phyloP scores from a whole-genome alignment of 2,329 filamentous ascomycete genomes.

The Scedosporium aurantiacum region DNA sequence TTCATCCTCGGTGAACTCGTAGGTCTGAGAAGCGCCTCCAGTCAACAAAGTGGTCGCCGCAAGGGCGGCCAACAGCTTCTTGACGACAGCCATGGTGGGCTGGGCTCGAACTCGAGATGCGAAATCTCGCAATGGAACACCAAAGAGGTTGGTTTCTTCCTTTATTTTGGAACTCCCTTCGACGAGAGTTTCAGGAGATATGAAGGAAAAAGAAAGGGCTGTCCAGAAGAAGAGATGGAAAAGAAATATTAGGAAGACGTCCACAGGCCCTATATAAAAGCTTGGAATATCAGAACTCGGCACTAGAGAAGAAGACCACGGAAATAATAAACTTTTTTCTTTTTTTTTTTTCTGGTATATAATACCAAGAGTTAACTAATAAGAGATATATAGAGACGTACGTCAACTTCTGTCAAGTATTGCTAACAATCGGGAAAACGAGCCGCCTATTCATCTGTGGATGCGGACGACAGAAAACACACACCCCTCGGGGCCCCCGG shows the following conservation, averaged over 20 bases:
- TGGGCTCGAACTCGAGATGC: neutral
- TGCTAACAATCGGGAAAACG: neutral
- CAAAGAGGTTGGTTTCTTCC: neutral
- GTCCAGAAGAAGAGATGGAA: neutral
- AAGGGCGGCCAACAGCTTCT: conserved; percentile 3
- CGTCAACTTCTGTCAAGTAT: neutral
- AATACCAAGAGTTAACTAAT: neutral
- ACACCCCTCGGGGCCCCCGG: too few relatives aligned
- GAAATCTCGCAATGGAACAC: too few relatives aligned
- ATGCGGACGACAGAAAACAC: too few relatives aligned
- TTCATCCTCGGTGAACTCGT: conserved; percentile 11
- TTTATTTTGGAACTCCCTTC: neutral
- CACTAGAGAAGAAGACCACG: neutral
- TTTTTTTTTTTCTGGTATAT: neutral
- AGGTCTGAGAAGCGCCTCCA: neutral
- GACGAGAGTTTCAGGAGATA: neutral
- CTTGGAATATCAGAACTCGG: neutral
- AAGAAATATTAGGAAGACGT: neutral
- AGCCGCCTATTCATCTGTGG: neutral
- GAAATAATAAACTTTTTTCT: neutral
- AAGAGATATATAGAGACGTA: neutral
- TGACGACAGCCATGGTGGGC: conserved; percentile 1
- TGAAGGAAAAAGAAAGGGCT: neutral
- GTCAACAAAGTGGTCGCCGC: neutral
- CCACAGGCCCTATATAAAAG: neutral